A percentile compares a stretch with the other conserved stretches of the same genome.
Conservation (phyloP, 306 rosid species). For the Cicer arietinum region DNA sequence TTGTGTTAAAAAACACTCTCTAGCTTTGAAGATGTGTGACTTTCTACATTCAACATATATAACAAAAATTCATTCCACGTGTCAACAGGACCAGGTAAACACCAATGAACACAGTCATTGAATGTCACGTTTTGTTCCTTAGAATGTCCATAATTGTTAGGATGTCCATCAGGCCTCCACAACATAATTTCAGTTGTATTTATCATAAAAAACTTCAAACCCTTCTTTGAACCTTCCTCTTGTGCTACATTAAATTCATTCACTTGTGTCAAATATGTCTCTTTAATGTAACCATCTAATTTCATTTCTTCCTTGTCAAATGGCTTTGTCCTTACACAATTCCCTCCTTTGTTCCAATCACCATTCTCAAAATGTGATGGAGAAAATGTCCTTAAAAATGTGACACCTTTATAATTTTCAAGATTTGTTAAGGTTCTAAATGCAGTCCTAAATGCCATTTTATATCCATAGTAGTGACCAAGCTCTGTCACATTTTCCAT, state of each 20-base stretch:
- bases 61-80: conserved; percentile 90
- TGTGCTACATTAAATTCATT: conserved; percentile 66
- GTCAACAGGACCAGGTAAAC: conserved; percentile 94
- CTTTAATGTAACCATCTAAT: conserved; percentile 46
- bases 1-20: conserved; percentile 21
- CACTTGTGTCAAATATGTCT: conserved; percentile 58
- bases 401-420: conserved; percentile 65
- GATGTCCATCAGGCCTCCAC: conserved; percentile 93
- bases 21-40: conserved; percentile 32
- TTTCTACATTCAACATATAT: conserved; percentile 55
- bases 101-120: conserved; percentile 98
- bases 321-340: conserved; percentile 73
- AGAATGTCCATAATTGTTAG: conserved; percentile 64
- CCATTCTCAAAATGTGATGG: conserved; percentile 93
- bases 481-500: conserved; percentile 52
- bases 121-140: conserved; percentile 50
- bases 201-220: conserved; percentile 60
- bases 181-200: conserved; percentile 77
- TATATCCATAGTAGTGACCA: conserved; percentile 55
- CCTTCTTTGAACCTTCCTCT: conserved; percentile 51
- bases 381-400: conserved; percentile 83
- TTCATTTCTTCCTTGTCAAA: conserved; percentile 55
- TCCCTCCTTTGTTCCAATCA: conserved; percentile 87
- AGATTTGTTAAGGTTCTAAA: conserved; percentile 54
- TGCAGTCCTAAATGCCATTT: conserved; percentile 68